These are phyloP conservation scores for Globisporangium mamillatum DNA, from an alignment of 352 stramenopile genomes.

Conservation along the genomic window DNA sequence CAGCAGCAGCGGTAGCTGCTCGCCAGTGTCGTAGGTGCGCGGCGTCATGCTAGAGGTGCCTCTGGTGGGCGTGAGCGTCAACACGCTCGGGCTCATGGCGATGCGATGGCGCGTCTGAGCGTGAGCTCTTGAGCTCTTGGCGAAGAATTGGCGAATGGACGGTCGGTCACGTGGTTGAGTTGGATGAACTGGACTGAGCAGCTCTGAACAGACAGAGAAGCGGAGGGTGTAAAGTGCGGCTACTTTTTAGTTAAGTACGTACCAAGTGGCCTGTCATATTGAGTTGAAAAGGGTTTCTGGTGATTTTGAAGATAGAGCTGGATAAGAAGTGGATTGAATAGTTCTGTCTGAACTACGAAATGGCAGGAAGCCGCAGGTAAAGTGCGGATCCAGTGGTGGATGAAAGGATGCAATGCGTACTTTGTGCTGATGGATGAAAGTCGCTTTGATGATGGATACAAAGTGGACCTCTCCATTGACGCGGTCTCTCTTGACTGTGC, in stretches of 20 bases:
- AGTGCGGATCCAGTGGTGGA: neutral
- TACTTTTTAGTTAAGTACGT: neutral
- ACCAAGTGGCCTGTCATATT: neutral
- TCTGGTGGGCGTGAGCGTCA: neutral
- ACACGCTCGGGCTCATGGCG: neutral
- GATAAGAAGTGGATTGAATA: neutral
- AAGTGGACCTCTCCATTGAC: neutral
- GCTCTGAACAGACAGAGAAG: neutral
- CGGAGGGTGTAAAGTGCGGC: neutral
- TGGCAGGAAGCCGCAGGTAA: neutral
- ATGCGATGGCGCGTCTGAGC: neutral
- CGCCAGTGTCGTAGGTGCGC: neutral
- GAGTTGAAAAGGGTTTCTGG: neutral
- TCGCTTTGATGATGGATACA: neutral
- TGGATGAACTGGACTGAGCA: neutral
- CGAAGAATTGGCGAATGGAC: neutral
- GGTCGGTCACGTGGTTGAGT: neutral
- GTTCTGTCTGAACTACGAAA: neutral
- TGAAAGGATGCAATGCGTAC: neutral
- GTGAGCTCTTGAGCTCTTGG: neutral
- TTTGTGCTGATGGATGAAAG: neutral
- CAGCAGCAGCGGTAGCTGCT: conserved; percentile 1
- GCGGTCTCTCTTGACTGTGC: neutral
- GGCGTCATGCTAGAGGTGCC: neutral
- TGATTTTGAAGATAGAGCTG: neutral